phyloP scores from a whole-genome alignment of 306 rosid genomes.

The Acacia melanoxylon region DNA sequence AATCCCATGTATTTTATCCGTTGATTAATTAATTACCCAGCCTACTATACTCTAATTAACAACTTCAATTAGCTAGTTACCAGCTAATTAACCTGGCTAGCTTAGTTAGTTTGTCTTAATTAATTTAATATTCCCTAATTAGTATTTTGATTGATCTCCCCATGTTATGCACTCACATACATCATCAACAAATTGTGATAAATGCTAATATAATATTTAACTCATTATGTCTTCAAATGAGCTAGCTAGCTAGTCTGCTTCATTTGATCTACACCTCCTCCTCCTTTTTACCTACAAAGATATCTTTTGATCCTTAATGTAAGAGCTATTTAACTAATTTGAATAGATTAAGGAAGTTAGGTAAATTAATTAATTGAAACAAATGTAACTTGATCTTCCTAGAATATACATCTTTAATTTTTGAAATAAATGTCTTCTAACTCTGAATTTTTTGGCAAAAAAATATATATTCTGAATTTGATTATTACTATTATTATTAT shows the following conservation, averaged over 20 bases:
- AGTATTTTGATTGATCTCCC: background rate
- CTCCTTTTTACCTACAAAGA: background rate
- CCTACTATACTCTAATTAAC: background rate
- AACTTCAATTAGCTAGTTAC: background rate
- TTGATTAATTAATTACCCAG: background rate
- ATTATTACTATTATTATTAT: too few relatives aligned
- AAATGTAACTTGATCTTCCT: too few relatives aligned
- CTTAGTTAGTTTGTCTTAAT: background rate
- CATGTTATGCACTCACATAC: background rate
- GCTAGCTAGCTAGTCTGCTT: background rate
- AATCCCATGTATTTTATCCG: conserved; percentile 90
- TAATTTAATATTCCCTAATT: background rate
- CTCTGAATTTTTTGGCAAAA: too few relatives aligned
- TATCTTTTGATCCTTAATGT: background rate
- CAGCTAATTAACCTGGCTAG: background rate
- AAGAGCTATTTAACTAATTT: too few relatives aligned
- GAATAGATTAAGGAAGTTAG: too few relatives aligned
- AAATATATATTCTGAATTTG: too few relatives aligned
- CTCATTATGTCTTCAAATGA: background rate
- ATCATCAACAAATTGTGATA: background rate
- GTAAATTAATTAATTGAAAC: too few relatives aligned
- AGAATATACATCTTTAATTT: too few relatives aligned
- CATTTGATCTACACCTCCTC: background rate
- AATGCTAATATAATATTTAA: background rate
- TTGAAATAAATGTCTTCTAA: too few relatives aligned